Evolutionary conservation across 768 basidiomycete genomes (phyloP).

Genomic region (Amanita pallidorosea): DNA sequence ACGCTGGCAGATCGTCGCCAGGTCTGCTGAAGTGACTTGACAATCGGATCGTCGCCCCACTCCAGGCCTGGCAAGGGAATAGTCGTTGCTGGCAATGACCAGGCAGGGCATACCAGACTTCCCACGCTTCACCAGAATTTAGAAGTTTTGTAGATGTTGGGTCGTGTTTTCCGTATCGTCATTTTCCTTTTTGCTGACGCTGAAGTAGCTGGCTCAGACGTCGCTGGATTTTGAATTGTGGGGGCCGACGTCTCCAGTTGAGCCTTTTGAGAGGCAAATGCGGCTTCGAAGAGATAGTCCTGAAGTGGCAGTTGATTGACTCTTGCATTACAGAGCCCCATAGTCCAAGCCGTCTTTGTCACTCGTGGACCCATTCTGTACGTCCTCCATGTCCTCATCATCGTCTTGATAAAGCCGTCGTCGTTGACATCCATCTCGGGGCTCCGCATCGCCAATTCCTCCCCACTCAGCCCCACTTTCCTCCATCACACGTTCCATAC

Average conservation of each 20-base stretch:
- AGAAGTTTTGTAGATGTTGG: too few relatives aligned
- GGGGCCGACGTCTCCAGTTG: background rate
- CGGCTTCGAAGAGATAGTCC: slow-evolving; percentile 4
- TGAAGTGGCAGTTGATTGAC: background rate
- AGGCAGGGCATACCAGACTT: too few relatives aligned
- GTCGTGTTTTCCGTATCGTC: background rate
- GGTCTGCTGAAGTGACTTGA: too few relatives aligned
- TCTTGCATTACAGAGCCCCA: too few relatives aligned
- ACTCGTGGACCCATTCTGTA: background rate
- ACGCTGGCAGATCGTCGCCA: too few relatives aligned
- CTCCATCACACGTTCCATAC: slow-evolving; percentile 5
- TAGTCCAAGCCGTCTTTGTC: background rate
- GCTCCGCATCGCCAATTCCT: background rate
- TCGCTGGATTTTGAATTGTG: background rate
- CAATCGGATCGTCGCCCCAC: too few relatives aligned
- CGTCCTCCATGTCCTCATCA: background rate
- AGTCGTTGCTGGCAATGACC: too few relatives aligned
- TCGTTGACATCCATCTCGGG: too few relatives aligned
- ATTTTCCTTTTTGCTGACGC: background rate
- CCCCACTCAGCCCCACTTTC: background rate
- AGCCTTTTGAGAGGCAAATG: background rate
- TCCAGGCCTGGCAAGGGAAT: too few relatives aligned
- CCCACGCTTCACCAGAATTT: too few relatives aligned
- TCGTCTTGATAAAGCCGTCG: too few relatives aligned
- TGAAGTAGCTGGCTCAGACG: background rate